A percentile compares a stretch with the other conserved stretches of the same genome.
Conservation (phyloP, 176 grass and related monocot species). For the Triticum monococcum region DNA sequence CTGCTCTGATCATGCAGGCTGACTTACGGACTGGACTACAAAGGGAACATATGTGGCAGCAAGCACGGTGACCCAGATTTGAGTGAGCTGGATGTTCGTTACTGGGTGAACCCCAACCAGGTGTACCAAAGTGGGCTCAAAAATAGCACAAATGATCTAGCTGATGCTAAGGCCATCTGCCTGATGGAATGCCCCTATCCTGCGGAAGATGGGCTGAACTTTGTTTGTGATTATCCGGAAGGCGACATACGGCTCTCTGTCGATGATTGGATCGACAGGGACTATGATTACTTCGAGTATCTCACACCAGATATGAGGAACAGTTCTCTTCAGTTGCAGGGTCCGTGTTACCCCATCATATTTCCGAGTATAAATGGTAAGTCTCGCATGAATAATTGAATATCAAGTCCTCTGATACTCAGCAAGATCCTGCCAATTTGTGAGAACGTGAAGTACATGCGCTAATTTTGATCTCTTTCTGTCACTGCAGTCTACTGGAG, state of each 20-base stretch:
- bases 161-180: constrained; percentile 75
- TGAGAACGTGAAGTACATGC: not conserved
- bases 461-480: constrained; percentile 26
- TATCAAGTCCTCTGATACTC: not conserved
- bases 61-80: constrained; percentile 63
- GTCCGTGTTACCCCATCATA: constrained; percentile 93
- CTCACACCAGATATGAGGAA: constrained; percentile 90
- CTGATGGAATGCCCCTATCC: constrained; percentile 91
- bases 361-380: constrained; percentile 95
- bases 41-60: constrained; percentile 87
- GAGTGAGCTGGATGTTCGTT: constrained; percentile 71
- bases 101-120: constrained; percentile 91
- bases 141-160: constrained; percentile 51
- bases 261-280: constrained; percentile 93
- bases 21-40: constrained; percentile 84
- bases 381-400: not conserved
- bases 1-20: constrained; percentile 44
- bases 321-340: constrained; percentile 88
- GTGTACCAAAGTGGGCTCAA: constrained; percentile 88
- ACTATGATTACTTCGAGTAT: constrained; percentile 97
- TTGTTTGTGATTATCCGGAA: constrained; percentile 90
- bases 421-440: not conserved
- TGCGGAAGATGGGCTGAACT: constrained; percentile 85
- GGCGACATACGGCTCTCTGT: constrained; percentile 83
- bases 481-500: constrained; percentile 75